Evolutionary conservation across 1,284 basidiomycete species (phyloP).

Genomic region (Testicularia cyperi): DNA sequence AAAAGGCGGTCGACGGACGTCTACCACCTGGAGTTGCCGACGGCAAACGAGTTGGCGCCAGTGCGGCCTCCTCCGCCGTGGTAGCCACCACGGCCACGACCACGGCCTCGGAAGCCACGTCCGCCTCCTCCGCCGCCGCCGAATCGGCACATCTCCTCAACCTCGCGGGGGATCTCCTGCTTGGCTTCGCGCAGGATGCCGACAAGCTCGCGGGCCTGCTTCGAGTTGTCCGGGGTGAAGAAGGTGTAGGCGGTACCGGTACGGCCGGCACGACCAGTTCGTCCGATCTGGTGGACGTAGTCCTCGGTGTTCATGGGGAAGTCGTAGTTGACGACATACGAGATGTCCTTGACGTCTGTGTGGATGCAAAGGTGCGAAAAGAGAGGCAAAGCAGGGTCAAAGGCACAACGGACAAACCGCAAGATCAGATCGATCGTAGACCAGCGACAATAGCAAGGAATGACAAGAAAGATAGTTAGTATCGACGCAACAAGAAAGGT

Average conservation of each 20-base stretch:
- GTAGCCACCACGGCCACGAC: conserved; percentile 39
- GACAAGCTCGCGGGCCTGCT: conserved; percentile 87
- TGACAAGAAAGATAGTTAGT: no score
- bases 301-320: conserved; percentile 96
- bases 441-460: no score
- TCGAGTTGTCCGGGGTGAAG: conserved; percentile 81
- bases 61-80: conserved; percentile 42
- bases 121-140: conserved; percentile 62
- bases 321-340: conserved; percentile 82
- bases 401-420: neutral
- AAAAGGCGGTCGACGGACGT: no score
- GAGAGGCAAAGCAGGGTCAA: neutral
- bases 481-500: no score
- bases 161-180: conserved; percentile 78
- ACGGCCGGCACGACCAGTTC: conserved; percentile 68
- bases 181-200: conserved; percentile 87
- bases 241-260: conserved; percentile 92
- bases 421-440: neutral
- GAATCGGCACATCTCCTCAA: conserved; percentile 90
- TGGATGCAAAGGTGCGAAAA: neutral
- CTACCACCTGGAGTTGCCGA: conserved; percentile 50
- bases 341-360: conserved; percentile 90
- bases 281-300: conserved; percentile 89
- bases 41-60: conserved; percentile 50
- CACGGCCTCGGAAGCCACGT: conserved; percentile 41